A percentile compares a stretch with the other conserved stretches of the same genome.
Conservation (phyloP, 1,284 basidiomycete genomes). For the Binderoboletus segoi region DNA sequence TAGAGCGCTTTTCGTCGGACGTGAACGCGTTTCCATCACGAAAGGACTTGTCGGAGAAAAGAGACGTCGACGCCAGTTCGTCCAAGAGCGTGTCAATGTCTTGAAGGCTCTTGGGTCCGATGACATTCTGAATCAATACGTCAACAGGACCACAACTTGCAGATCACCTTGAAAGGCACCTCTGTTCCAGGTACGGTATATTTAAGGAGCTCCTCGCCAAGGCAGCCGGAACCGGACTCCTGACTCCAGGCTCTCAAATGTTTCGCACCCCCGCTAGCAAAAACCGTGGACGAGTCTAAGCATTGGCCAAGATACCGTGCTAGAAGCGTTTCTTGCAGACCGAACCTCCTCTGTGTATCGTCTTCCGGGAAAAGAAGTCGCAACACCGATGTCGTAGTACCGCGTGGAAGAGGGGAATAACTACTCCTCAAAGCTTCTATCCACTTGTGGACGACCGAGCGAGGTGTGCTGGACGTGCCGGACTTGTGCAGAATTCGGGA, state of each 20-base stretch:
- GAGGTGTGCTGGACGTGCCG: slow-evolving; percentile 35
- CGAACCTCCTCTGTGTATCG: slow-evolving; percentile 69
- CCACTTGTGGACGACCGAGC: slow-evolving; percentile 52
- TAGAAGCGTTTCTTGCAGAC: slow-evolving; percentile 73
- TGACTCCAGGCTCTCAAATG: slow-evolving; percentile 54
- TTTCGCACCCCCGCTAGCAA: slow-evolving; percentile 19
- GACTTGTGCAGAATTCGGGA: slow-evolving; percentile 20
- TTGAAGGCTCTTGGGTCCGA: slow-evolving; percentile 42
- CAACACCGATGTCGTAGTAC: slow-evolving; percentile 60
- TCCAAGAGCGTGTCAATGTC: slow-evolving; percentile 69
- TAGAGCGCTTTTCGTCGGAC: slow-evolving; percentile 35
- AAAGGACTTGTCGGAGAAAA: slow-evolving; percentile 52
- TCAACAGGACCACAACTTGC: slow-evolving; percentile 10
- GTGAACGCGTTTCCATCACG: slow-evolving; percentile 24
- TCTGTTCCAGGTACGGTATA: slow-evolving; percentile 31
- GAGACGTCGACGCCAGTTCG: slow-evolving; percentile 69
- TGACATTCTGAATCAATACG: slow-evolving; percentile 19
- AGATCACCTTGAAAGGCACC: slow-evolving; percentile 9
- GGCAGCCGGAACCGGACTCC: slow-evolving; percentile 57
- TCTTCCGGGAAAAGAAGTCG: slow-evolving; percentile 83
- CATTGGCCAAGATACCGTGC: slow-evolving; percentile 54
- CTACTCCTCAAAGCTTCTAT: slow-evolving; percentile 41
- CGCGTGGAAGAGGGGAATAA: slow-evolving; percentile 50
- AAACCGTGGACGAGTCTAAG: slow-evolving; percentile 46
- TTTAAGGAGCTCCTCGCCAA: slow-evolving; percentile 65